Base-by-base conservation (phyloP, 208 protist species). In the Leishmania major region DNA sequence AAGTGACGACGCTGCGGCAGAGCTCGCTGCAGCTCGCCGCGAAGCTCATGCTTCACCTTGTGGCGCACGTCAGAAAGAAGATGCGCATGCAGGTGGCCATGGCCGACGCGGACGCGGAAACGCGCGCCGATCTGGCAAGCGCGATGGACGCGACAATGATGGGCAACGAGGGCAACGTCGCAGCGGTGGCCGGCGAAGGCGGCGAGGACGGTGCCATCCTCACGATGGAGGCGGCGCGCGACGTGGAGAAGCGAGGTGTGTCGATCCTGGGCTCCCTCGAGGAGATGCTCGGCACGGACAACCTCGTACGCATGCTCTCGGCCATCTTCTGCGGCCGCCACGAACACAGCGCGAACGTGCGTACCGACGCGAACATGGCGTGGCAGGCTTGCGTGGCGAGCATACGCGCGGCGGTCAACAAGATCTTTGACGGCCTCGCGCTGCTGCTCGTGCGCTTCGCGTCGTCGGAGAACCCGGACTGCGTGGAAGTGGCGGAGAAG, bases 311-410 rank as follows among this genome's bases (percentile, higher is more conserved):
- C 67, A 83, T 98, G 71, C 81, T 98, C 31, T 87, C 95, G 25
- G 93, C 95, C 37, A 90, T 98, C 75, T 96, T 90, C 88, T 95
- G 92, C 84, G 93, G 95, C 60, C 90, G 93, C 78, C 86, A 97
- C 88, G 95, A 98, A 87, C 92, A 95, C 85, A 93, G 78, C 85
- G 81, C 86, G 3, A 88, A 80, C 53, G 95, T 98, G 71, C 92
- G 95, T 77, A 94, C 77, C 49, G 94, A 97, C 53, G 81, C 87
- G 53, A 97, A 95, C 88, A 87, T 91, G 88, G 95, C 95, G 62
- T 98, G 95, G 95, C 93, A 97, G 89, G 91, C 93, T 35, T 96
- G 91, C 77, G 95, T 98, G 43, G 95, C 95, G 22, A 97, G 93
- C 87, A 93, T 96, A 81, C 94, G 93, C 71, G 88, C 90, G 53